A percentile compares a stretch with the other conserved stretches of the same genome.
Evolutionary conservation across 2,329 filamentous ascomycete genomes (phyloP).

Genomic region (Trematosphaeria pertusa): DNA sequence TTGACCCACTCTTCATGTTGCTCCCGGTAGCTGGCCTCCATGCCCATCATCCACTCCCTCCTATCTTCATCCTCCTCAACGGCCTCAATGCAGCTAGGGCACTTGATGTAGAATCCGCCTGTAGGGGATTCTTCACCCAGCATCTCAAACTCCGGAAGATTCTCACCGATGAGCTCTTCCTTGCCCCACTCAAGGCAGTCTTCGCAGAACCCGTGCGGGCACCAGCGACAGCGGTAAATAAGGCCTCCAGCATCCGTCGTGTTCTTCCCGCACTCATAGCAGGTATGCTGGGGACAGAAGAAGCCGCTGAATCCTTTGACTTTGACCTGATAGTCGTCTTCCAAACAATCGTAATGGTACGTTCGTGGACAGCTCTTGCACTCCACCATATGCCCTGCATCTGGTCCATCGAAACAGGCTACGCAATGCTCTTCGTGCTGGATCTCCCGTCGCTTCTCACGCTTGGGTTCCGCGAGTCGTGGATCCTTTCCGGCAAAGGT

Average conservation of each 20-base stretch:
- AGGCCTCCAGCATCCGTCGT: slow-evolving; percentile 58
- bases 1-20: slow-evolving; percentile 31
- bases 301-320: slow-evolving; percentile 55
- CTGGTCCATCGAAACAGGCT: slow-evolving; percentile 51
- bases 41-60: slow-evolving; percentile 30
- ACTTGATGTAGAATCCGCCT: slow-evolving; percentile 62
- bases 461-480: slow-evolving; percentile 57
- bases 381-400: slow-evolving; percentile 55
- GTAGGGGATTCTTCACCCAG: slow-evolving; percentile 52
- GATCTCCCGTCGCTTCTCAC: slow-evolving; percentile 57
- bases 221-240: slow-evolving; percentile 63
- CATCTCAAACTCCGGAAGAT: slow-evolving; percentile 60
- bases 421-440: slow-evolving; percentile 61
- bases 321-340: slow-evolving; percentile 49
- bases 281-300: slow-evolving; percentile 64
- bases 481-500: slow-evolving; percentile 64
- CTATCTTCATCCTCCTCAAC: slow-evolving; percentile 25
- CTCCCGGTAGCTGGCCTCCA: slow-evolving; percentile 30
- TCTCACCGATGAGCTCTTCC: slow-evolving; percentile 59
- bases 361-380: slow-evolving; percentile 62
- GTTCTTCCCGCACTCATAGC: slow-evolving; percentile 60
- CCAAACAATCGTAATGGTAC: slow-evolving; percentile 62
- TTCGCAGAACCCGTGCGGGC: slow-evolving; percentile 64
- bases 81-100: slow-evolving; percentile 49
- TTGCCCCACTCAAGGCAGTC: slow-evolving; percentile 64